These are phyloP conservation scores for Pichia cactophila DNA, from an alignment of 1,139 yeast genomes.

Conservation along the genomic window DNA sequence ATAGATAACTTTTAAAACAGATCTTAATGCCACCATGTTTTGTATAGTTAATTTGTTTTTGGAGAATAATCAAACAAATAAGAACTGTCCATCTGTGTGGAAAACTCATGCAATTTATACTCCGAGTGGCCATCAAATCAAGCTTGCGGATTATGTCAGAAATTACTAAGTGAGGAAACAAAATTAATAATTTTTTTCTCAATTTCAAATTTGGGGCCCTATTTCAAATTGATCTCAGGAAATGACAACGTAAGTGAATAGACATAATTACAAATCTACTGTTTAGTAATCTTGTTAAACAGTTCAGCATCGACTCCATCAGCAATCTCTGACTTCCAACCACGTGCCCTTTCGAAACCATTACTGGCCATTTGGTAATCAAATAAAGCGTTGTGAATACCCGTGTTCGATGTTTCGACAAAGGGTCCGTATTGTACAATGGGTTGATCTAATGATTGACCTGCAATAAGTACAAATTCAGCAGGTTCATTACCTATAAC, in stretches of 20 bases:
- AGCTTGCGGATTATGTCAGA: background rate
- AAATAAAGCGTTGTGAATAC: conserved; percentile 57
- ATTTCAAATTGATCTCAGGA: background rate
- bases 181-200: background rate
- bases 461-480: conserved; percentile 67
- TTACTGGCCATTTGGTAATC: conserved; percentile 63
- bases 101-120: background rate
- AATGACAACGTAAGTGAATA: background rate
- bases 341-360: conserved; percentile 65
- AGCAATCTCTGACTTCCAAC: conserved; percentile 65
- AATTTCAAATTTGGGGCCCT: background rate
- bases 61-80: background rate
- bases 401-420: conserved; percentile 61
- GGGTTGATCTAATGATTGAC: conserved; percentile 67
- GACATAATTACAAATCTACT: no score
- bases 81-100: background rate
- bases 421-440: conserved; percentile 89
- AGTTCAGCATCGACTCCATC: conserved; percentile 39
- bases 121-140: background rate
- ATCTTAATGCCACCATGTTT: conserved; percentile 31
- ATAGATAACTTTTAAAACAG: conserved; percentile 50
- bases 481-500: conserved; percentile 36
- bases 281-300: conserved; percentile 6
- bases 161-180: background rate
- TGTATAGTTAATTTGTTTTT: background rate